phyloP scores from a whole-genome alignment of 495 filamentous ascomycete genomes.

The Aspergillus hancockii region DNA sequence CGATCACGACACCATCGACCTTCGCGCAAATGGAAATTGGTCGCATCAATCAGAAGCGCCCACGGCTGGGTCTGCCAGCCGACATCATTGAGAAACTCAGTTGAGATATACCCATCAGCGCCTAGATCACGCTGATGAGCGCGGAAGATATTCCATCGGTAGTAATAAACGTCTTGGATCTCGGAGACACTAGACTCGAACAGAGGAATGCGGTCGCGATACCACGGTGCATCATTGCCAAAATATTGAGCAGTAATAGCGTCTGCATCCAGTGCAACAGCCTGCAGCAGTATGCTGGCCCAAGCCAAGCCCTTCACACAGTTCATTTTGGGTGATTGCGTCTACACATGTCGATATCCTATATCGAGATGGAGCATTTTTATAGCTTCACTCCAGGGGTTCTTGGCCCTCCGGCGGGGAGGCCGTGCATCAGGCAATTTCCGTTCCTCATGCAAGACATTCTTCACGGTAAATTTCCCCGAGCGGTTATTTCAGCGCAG shows the following conservation, averaged over 20 bases:
- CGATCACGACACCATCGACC: constrained; percentile 35
- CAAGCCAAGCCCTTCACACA: background rate
- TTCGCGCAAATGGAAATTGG: constrained; percentile 32
- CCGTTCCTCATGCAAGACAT: background rate
- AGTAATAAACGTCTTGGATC: constrained; percentile 35
- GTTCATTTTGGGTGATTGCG: background rate
- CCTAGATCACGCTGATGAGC: constrained; percentile 35
- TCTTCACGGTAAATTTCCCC: background rate
- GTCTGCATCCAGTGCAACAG: constrained; percentile 9
- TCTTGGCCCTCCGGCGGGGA: background rate
- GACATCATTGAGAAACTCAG: constrained; percentile 34
- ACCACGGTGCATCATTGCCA: constrained; percentile 25
- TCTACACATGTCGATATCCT: no score
- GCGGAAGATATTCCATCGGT: constrained; percentile 34
- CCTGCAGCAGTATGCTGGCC: background rate
- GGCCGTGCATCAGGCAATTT: background rate
- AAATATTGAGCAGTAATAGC: constrained; percentile 16
- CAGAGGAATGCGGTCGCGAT: constrained; percentile 20
- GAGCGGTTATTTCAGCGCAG: background rate
- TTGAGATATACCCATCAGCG: constrained; percentile 28
- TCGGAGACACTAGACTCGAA: constrained; percentile 20
- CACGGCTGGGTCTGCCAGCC: constrained; percentile 26
- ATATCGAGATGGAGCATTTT: background rate
- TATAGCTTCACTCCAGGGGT: background rate
- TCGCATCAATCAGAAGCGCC: constrained; percentile 26